These are phyloP conservation scores for Pulveroboletus sp. DNA, from an alignment of 768 basidiomycete species.

Conservation along the genomic window DNA sequence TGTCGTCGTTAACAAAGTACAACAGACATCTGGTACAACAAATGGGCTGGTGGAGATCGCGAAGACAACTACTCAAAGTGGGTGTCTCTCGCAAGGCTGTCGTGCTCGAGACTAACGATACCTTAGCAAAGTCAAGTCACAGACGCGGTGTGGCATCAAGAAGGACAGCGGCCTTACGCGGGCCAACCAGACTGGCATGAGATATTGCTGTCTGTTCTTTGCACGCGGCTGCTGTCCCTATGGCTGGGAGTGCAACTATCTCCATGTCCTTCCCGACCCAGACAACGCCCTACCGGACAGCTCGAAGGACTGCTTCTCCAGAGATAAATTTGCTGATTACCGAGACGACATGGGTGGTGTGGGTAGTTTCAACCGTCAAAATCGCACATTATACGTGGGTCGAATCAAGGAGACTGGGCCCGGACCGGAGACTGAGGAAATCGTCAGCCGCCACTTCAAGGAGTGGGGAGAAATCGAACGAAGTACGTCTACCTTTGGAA, in stretches of 20 bases:
- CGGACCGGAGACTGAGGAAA: slow-evolving; percentile 87
- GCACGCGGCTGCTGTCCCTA: slow-evolving; percentile 96
- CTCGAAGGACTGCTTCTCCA: slow-evolving; percentile 93
- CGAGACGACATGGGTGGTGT: slow-evolving; percentile 99
- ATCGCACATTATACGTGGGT: slow-evolving; percentile 92
- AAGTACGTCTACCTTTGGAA: slow-evolving; percentile 48
- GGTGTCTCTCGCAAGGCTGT: slow-evolving; percentile 23
- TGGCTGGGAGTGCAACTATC: slow-evolving; percentile 96
- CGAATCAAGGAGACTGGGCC: slow-evolving; percentile 88
- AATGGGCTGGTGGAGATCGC: slow-evolving; percentile 99
- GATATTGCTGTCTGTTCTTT: slow-evolving; percentile 94
- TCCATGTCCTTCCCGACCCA: slow-evolving; percentile 81
- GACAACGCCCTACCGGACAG: slow-evolving; percentile 72
- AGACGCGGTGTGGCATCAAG: slow-evolving; percentile 86
- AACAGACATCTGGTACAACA: slow-evolving; percentile 96
- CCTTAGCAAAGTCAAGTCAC: slow-evolving; percentile 84
- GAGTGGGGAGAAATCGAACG: slow-evolving; percentile 94
- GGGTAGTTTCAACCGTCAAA: slow-evolving; percentile 91
- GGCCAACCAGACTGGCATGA: slow-evolving; percentile 89
- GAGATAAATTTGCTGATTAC: slow-evolving; percentile 97
- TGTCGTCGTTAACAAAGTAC: slow-evolving; percentile 7
- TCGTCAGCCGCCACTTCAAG: slow-evolving; percentile 86
- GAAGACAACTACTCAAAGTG: slow-evolving; percentile 96
- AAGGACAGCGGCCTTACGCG: slow-evolving; percentile 90
- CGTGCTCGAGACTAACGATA: slow-evolving; percentile 1